Evolutionary conservation across 1,139 yeast species (phyloP).

Genomic region (Geotrichum australiense): DNA sequence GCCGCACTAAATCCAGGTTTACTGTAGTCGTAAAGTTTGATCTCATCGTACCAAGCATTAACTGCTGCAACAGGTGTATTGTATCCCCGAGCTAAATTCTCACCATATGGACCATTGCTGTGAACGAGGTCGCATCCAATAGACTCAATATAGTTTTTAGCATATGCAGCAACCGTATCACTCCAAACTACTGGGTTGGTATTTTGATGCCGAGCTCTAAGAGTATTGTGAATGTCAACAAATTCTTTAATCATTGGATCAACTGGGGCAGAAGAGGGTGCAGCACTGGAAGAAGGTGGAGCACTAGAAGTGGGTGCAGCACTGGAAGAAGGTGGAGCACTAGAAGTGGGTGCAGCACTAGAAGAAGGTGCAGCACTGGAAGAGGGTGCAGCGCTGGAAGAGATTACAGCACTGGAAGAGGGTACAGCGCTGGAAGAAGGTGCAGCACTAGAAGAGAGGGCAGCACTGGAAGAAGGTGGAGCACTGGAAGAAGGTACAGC

Average conservation of each 20-base stretch:
- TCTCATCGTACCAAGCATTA: conserved; percentile 78
- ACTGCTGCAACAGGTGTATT: conserved; percentile 54
- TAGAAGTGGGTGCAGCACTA: conserved; percentile 10
- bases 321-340: conserved; percentile 9
- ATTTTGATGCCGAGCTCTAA: conserved; percentile 62
- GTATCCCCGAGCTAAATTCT: conserved; percentile 75
- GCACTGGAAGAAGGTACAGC: conserved; percentile 19
- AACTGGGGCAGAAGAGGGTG: conserved; percentile 19
- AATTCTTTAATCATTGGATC: conserved; percentile 17
- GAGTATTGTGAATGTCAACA: conserved; percentile 52
- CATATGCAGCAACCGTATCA: conserved; percentile 52
- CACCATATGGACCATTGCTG: conserved; percentile 78
- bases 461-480: conserved; percentile 13
- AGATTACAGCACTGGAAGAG: background rate
- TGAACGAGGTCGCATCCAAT: conserved; percentile 71
- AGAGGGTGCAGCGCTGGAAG: conserved; percentile 17
- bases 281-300: conserved; percentile 11
- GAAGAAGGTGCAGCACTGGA: conserved; percentile 15
- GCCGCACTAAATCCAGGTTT: conserved; percentile 37
- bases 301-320: conserved; percentile 6
- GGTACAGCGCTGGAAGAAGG: conserved; percentile 16
- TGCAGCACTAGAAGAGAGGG: conserved; percentile 18
- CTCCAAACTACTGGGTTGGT: conserved; percentile 62
- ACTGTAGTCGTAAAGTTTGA: conserved; percentile 45
- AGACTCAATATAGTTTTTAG: conserved; percentile 52